Percentiles rank a stretch among this genome's conserved stretches.
Conservation (phyloP, 306 rosid genomes). For the Lathyrus sativus region DNA sequence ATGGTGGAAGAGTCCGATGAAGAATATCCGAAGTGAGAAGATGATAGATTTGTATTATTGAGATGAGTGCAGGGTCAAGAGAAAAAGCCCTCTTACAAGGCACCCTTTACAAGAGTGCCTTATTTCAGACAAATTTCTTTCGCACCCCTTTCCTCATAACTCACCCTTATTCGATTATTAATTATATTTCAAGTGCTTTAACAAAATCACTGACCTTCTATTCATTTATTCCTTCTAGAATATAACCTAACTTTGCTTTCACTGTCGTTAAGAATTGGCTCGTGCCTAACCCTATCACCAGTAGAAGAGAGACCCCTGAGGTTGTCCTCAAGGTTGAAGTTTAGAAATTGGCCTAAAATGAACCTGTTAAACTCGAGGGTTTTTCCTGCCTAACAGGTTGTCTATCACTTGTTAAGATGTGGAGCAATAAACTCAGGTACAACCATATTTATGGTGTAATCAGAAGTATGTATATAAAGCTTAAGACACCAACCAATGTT, state of each 20-base stretch:
- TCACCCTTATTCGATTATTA: conserved; percentile 1
- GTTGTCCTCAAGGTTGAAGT: conserved; percentile 12
- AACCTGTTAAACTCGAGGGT: neutral
- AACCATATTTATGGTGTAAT: conserved; percentile 7
- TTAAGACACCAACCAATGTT: neutral
- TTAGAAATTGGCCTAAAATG: neutral
- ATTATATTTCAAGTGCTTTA: neutral
- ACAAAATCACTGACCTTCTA: neutral
- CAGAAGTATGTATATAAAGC: neutral
- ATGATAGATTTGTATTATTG: too few relatives aligned
- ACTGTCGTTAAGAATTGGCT: neutral
- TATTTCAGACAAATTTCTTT: neutral
- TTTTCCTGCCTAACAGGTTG: neutral
- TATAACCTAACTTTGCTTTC: conserved; percentile 1
- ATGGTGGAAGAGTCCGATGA: neutral
- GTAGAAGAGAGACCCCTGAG: neutral
- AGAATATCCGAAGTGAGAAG: neutral
- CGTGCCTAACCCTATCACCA: neutral
- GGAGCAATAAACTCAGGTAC: conserved; percentile 15
- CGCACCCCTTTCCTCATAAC: neutral
- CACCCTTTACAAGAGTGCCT: neutral
- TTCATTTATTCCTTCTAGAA: neutral
- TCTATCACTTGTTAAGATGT: conserved; percentile 4
- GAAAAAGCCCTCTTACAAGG: conserved; percentile 1
- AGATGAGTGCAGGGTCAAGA: neutral